Percentiles rank a stretch among this genome's conserved stretches.
Evolutionary conservation across 257 asterid species (phyloP).

Genomic region (Euphrasia confusa): DNA sequence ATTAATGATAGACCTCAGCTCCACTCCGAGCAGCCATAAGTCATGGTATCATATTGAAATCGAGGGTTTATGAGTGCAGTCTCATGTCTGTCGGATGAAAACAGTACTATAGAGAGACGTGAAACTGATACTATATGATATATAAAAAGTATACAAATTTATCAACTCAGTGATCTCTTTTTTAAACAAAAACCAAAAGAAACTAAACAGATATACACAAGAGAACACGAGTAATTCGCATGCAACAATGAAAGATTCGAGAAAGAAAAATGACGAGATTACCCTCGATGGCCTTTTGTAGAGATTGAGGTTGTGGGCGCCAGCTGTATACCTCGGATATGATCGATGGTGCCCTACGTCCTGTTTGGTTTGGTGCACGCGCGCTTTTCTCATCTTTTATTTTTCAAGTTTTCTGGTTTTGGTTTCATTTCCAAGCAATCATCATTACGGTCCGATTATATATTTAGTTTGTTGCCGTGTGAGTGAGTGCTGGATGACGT

Average conservation of each 20-base stretch:
- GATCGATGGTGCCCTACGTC: too few relatives aligned
- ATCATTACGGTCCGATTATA: slow-evolving; percentile 23
- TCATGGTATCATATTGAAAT: too few relatives aligned
- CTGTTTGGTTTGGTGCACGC: slow-evolving; percentile 33
- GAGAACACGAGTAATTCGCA: slow-evolving; percentile 3
- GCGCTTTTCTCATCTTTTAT: not conserved
- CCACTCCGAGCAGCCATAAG: too few relatives aligned
- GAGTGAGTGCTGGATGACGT: slow-evolving; percentile 24
- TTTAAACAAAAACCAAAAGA: slow-evolving; percentile 12
- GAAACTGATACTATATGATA: too few relatives aligned
- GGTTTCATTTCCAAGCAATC: slow-evolving; percentile 40
- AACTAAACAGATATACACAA: not conserved
- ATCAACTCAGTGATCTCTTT: not conserved
- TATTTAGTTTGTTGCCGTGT: slow-evolving; percentile 5
- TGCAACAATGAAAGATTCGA: slow-evolving; percentile 31
- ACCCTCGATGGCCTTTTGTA: slow-evolving; percentile 15
- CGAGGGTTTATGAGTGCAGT: too few relatives aligned
- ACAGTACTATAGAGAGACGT: too few relatives aligned
- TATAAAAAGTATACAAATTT: too few relatives aligned
- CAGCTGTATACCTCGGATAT: slow-evolving; percentile 27
- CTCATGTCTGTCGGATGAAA: too few relatives aligned
- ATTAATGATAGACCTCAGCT: too few relatives aligned
- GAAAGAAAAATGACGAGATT: slow-evolving; percentile 3
- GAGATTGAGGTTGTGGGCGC: slow-evolving; percentile 15
- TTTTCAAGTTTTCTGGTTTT: not conserved